Percentiles rank a stretch among this genome's conserved stretches.
phyloP scores from a whole-genome alignment of 2,329 filamentous ascomycete genomes.

The Venturia effusa region DNA sequence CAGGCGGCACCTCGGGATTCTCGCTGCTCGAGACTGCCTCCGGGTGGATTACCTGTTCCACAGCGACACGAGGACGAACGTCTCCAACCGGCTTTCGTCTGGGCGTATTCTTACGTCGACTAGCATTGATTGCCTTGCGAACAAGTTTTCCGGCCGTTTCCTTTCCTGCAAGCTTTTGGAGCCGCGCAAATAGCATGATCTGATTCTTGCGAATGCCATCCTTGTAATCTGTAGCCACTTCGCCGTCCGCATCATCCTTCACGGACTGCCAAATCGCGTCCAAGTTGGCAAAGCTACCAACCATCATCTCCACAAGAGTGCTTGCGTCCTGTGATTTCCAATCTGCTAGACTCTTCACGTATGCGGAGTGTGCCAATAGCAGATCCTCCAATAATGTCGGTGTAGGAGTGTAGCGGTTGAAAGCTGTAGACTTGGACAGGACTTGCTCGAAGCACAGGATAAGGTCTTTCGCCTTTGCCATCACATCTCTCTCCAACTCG shows the following conservation, averaged over 20 bases:
- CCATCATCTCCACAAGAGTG: conserved; percentile 70
- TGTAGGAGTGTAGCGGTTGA: conserved; percentile 57
- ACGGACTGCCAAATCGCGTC: conserved; percentile 77
- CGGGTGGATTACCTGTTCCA: conserved; percentile 26
- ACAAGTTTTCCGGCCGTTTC: conserved; percentile 63
- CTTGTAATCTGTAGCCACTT: conserved; percentile 64
- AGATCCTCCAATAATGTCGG: conserved; percentile 51
- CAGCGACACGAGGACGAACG: conserved; percentile 56
- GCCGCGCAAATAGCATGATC: conserved; percentile 64
- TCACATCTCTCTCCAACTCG: conserved; percentile 58
- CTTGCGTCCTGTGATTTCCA: conserved; percentile 77
- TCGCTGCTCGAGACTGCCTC: conserved; percentile 26
- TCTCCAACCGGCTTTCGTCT: conserved; percentile 57
- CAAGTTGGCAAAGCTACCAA: conserved; percentile 75
- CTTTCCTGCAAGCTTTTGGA: conserved; percentile 65
- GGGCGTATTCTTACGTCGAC: conserved; percentile 47
- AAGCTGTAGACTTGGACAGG: conserved; percentile 51
- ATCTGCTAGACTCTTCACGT: conserved; percentile 67
- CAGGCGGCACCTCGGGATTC: conserved; percentile 35
- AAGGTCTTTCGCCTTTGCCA: conserved; percentile 66
- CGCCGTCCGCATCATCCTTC: conserved; percentile 63
- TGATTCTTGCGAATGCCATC: conserved; percentile 75
- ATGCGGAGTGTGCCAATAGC: conserved; percentile 60
- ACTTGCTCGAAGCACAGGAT: conserved; percentile 69
- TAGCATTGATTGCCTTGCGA: conserved; percentile 62